phyloP scores from a whole-genome alignment of 2,329 filamentous ascomycete species.

The Apiospora malaysiana region DNA sequence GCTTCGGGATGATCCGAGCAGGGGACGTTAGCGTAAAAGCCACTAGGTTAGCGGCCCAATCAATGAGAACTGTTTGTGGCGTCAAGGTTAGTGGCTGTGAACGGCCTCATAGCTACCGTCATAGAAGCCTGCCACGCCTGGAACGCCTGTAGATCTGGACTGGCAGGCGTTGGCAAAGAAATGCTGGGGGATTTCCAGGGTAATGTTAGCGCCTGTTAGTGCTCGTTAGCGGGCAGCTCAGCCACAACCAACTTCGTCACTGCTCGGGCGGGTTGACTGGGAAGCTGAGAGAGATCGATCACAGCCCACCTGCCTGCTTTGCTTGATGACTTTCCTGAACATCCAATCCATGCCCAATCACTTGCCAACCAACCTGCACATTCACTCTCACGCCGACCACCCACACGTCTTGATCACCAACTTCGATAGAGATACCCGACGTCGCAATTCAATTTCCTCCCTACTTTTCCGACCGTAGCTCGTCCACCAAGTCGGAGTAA shows the following conservation, averaged over 20 bases:
- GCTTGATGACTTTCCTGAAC: background rate
- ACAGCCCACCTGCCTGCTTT: conserved; percentile 10
- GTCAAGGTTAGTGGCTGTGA: background rate
- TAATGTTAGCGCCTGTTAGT: conserved; percentile 1
- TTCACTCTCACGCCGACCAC: background rate
- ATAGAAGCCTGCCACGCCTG: background rate
- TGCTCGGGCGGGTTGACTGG: background rate
- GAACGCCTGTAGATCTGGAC: background rate
- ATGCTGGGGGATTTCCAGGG: background rate
- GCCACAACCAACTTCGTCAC: conserved; percentile 21
- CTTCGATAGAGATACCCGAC: background rate
- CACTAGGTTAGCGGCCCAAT: background rate
- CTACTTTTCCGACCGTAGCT: background rate
- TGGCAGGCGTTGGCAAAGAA: background rate
- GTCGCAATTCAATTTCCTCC: background rate
- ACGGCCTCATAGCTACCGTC: no score
- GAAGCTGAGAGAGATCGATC: conserved; percentile 13
- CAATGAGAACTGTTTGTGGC: background rate
- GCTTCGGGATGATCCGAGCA: conserved; percentile 6
- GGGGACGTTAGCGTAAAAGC: background rate
- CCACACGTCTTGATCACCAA: background rate
- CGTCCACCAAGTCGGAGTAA: background rate
- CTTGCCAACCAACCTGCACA: background rate
- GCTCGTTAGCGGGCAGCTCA: background rate
- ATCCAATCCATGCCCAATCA: conserved; percentile 4